These are phyloP conservation scores for Crithidia fasciculata DNA, from an alignment of 208 protist genomes.

Conservation along the genomic window DNA sequence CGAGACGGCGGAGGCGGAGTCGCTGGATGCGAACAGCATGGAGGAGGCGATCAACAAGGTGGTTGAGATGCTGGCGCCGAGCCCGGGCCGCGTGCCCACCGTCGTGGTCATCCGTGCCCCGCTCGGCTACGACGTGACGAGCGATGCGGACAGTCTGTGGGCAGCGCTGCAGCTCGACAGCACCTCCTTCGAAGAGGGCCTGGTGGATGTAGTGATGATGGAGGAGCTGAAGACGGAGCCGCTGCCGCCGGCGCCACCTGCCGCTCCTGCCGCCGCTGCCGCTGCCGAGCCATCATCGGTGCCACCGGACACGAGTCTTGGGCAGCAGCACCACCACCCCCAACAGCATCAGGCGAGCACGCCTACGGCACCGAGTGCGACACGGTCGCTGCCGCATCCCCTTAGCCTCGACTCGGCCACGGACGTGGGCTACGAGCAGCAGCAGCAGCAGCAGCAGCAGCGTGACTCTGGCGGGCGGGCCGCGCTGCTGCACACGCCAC, in stretches of 20 bases:
- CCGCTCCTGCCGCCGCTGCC: not conserved
- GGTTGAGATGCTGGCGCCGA: constrained; percentile 30
- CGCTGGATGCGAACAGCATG: constrained; percentile 12
- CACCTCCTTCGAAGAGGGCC: constrained; percentile 45
- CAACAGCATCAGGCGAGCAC: too few species aligned
- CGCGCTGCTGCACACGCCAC: not conserved
- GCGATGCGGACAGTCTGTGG: constrained; percentile 42
- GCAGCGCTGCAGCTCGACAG: constrained; percentile 51
- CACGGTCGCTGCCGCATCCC: constrained; percentile 1
- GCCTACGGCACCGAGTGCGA: not conserved
- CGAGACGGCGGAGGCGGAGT: not conserved
- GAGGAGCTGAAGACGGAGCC: constrained; percentile 47
- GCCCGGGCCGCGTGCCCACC: constrained; percentile 40
- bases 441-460: constrained; percentile 1
- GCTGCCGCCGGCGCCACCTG: constrained; percentile 20
- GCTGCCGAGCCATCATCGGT: not conserved
- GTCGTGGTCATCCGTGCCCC: constrained; percentile 38
- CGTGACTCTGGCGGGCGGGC: not conserved
- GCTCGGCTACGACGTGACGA: constrained; percentile 41
- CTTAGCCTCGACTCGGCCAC: constrained; percentile 7
- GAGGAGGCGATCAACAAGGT: constrained; percentile 36
- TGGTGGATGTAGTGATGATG: constrained; percentile 65
- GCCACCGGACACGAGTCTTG: not conserved
- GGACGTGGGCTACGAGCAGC: not conserved
- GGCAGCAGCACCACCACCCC: not conserved